Evolutionary conservation across 352 stramenopile species (phyloP).

Genomic region (Pythium aristosporum): DNA sequence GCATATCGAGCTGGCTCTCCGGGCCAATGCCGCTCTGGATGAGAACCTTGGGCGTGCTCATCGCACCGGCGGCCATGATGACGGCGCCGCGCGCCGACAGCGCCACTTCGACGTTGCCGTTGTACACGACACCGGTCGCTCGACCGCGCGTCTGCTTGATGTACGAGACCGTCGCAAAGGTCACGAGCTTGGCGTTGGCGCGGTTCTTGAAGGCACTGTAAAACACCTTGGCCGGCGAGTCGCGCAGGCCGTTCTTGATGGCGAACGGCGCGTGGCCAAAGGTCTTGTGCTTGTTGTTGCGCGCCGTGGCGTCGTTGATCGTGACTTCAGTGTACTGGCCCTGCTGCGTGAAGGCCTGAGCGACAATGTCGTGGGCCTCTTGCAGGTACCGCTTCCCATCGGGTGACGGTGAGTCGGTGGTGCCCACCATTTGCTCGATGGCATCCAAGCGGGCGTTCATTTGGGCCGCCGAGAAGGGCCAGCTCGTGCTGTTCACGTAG

Average conservation of each 20-base stretch:
- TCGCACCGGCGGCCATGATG: slow-evolving; percentile 68
- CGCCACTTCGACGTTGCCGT: slow-evolving; percentile 15
- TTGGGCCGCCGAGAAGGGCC: slow-evolving; percentile 55
- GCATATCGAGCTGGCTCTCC: slow-evolving; percentile 42
- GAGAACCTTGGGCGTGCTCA: slow-evolving; percentile 78
- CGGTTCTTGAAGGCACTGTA: slow-evolving; percentile 13
- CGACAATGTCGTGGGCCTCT: slow-evolving; percentile 51
- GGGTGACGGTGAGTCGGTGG: slow-evolving; percentile 47
- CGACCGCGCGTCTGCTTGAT: slow-evolving; percentile 45
- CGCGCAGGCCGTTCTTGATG: slow-evolving; percentile 56
- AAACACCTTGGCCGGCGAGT: slow-evolving; percentile 57
- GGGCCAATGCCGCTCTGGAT: slow-evolving; percentile 79
- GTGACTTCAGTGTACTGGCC: slow-evolving; percentile 38
- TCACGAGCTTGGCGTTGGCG: slow-evolving; percentile 22
- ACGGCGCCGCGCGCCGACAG: slow-evolving; percentile 54
- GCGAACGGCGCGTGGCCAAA: slow-evolving; percentile 53
- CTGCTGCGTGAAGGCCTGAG: slow-evolving; percentile 31
- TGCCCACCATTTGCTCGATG: slow-evolving; percentile 44
- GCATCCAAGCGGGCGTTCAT: slow-evolving; percentile 55
- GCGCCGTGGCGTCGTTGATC: slow-evolving; percentile 48
- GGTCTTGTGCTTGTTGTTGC: slow-evolving; percentile 58
- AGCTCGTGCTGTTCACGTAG: slow-evolving; percentile 43
- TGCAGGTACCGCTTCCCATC: slow-evolving; percentile 52
- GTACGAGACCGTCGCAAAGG: slow-evolving; percentile 44
- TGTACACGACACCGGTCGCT: slow-evolving; percentile 52